Evolutionary conservation across 306 rosid species (phyloP).

Genomic region (Spatholobus suberectus): DNA sequence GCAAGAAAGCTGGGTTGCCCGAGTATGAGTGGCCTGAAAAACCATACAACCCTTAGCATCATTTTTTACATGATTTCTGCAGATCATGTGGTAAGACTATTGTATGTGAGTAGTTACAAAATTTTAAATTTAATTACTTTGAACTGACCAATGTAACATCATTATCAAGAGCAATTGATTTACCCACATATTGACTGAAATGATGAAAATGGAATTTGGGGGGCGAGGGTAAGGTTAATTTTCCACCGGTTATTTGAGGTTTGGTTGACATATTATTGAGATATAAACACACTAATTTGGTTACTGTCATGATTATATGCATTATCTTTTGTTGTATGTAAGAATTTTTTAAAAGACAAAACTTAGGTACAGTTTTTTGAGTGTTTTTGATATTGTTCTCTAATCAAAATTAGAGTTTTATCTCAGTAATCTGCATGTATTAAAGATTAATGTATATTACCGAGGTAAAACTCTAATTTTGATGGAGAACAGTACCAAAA

Average conservation of each 20-base stretch:
- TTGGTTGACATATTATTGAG: neutral
- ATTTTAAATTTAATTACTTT: constrained; percentile 21
- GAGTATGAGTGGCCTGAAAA: neutral
- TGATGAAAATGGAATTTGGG: constrained; percentile 12
- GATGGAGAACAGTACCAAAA: too few relatives aligned
- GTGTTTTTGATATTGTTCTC: too few relatives aligned
- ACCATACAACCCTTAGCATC: neutral
- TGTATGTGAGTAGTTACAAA: neutral
- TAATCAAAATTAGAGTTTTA: too few relatives aligned
- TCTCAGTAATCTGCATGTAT: too few relatives aligned
- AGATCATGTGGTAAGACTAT: constrained; percentile 22
- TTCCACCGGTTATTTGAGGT: constrained; percentile 20
- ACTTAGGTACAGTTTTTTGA: too few relatives aligned
- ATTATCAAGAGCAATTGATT: constrained; percentile 5
- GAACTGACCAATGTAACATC: constrained; percentile 23
- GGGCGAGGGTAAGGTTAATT: neutral
- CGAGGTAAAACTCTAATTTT: too few relatives aligned
- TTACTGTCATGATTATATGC: neutral
- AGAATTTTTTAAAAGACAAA: neutral
- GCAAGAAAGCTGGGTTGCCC: constrained; percentile 36
- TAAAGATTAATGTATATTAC: too few relatives aligned
- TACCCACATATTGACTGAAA: constrained; percentile 14
- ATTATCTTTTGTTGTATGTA: neutral
- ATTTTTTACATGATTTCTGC: constrained; percentile 32
- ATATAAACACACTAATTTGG: constrained; percentile 4